Percentiles rank a stretch among this genome's conserved stretches.
phyloP scores from a whole-genome alignment of 192 early-diverging fungal genomes.

The Coemansia erecta region DNA sequence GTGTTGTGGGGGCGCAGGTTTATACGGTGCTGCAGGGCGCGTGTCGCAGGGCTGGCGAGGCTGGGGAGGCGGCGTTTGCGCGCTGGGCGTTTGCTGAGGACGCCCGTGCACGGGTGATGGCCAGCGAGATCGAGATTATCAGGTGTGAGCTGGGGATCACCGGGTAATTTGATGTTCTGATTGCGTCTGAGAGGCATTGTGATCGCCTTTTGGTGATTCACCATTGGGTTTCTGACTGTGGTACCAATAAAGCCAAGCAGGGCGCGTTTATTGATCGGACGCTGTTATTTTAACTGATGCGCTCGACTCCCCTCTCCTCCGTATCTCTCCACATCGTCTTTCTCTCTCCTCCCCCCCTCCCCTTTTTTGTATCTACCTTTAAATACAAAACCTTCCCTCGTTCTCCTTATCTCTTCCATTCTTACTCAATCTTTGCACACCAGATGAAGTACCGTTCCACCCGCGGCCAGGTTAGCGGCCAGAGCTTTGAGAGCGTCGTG shows the following conservation, averaged over 20 bases:
- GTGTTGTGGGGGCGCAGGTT: conserved; percentile 42
- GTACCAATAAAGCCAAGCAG: neutral
- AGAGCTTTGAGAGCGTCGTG: conserved; percentile 89
- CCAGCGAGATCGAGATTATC: conserved; percentile 16
- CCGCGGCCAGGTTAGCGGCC: conserved; percentile 65
- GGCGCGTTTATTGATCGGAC: neutral
- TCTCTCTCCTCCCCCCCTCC: neutral
- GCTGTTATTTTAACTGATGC: neutral
- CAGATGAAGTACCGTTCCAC: conserved; percentile 88
- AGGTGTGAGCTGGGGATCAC: conserved; percentile 12
- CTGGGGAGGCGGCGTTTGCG: conserved; percentile 49
- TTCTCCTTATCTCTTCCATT: too few relatives aligned
- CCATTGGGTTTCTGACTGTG: neutral
- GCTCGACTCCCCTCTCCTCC: neutral
- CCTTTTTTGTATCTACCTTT: neutral
- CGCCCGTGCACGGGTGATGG: conserved; percentile 8
- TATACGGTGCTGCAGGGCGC: conserved; percentile 56
- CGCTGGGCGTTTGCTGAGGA: conserved; percentile 20
- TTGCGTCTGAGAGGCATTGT: too few relatives aligned
- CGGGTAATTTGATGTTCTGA: neutral
- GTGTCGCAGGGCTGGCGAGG: conserved; percentile 32
- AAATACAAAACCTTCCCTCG: too few relatives aligned
- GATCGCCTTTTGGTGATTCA: conserved; percentile 6
- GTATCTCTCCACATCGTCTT: neutral
- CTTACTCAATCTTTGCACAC: too few relatives aligned